Evolutionary conservation across 352 stramenopile genomes (phyloP).

Genomic region (Thalassiosira livingstoniorum): DNA sequence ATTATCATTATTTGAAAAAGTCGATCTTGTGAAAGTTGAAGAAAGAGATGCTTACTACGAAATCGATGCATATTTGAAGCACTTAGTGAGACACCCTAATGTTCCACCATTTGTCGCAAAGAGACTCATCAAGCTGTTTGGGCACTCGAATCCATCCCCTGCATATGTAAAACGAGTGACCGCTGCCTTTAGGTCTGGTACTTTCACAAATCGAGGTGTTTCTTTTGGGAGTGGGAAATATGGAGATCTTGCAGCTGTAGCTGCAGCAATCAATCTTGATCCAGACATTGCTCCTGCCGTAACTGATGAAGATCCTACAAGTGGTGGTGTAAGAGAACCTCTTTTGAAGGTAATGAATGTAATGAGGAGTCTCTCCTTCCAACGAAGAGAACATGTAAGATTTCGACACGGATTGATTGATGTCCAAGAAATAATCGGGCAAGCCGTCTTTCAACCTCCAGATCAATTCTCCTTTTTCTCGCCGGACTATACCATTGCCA

Average conservation of each 20-base stretch:
- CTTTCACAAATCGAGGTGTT: constrained; percentile 35
- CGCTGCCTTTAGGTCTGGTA: constrained; percentile 61
- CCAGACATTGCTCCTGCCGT: constrained; percentile 61
- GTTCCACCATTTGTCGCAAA: constrained; percentile 60
- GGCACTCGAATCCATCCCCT: constrained; percentile 70
- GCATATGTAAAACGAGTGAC: constrained; percentile 59
- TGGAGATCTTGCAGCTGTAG: constrained; percentile 70
- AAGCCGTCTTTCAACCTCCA: too few species aligned
- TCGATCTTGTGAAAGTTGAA: constrained; percentile 11
- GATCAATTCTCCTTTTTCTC: background rate
- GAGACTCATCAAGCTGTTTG: constrained; percentile 64
- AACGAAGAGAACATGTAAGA: background rate
- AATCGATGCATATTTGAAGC: constrained; percentile 53
- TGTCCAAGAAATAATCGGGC: background rate
- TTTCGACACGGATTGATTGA: background rate
- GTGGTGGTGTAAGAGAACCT: constrained; percentile 44
- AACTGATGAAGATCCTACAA: constrained; percentile 65
- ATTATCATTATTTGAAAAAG: too few species aligned
- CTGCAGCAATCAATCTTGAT: constrained; percentile 74
- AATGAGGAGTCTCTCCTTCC: background rate
- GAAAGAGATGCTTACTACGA: constrained; percentile 53
- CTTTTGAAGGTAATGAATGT: background rate
- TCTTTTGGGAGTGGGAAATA: constrained; percentile 57
- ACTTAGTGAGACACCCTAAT: constrained; percentile 6
- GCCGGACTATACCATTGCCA: too few species aligned